A percentile compares a stretch with the other conserved stretches of the same genome.
phyloP scores from a whole-genome alignment of 352 stramenopile species.

The Phytophthora aleatoria region DNA sequence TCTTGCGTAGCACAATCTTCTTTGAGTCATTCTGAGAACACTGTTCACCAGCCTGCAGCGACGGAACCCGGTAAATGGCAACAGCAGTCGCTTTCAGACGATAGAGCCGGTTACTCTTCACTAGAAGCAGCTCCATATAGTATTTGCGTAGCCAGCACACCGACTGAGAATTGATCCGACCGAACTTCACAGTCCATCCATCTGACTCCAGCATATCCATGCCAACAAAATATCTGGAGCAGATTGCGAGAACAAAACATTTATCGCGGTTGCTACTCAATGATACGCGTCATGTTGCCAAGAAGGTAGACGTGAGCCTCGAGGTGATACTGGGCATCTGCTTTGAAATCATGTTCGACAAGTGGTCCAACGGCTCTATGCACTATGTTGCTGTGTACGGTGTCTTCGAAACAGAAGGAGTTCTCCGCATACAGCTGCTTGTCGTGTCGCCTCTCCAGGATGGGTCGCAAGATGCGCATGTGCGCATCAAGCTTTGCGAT shows the following conservation, averaged over 20 bases:
- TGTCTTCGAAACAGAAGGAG: too few species aligned
- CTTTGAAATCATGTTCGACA: too few species aligned
- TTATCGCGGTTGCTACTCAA: too few species aligned
- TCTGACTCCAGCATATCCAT: conserved; percentile 6
- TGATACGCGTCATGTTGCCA: too few species aligned
- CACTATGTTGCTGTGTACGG: too few species aligned
- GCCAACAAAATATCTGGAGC: conserved; percentile 16
- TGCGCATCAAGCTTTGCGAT: too few species aligned
- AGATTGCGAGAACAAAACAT: conserved; percentile 2
- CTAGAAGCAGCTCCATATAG: background rate
- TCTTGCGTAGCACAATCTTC: background rate
- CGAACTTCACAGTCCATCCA: conserved; percentile 14
- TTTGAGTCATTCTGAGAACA: background rate
- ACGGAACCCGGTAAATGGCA: background rate
- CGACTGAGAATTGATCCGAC: background rate
- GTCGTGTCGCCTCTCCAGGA: too few species aligned
- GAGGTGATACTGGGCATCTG: too few species aligned
- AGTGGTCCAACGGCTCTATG: too few species aligned
- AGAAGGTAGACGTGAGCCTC: too few species aligned
- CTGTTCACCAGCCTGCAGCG: background rate
- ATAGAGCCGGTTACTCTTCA: conserved; percentile 12
- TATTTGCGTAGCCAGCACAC: conserved; percentile 13
- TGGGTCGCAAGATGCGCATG: too few species aligned
- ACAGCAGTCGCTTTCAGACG: background rate
- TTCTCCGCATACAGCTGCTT: too few species aligned